Evolutionary conservation across 495 filamentous ascomycete species (phyloP).

Genomic region (Cercophora newfieldiana): DNA sequence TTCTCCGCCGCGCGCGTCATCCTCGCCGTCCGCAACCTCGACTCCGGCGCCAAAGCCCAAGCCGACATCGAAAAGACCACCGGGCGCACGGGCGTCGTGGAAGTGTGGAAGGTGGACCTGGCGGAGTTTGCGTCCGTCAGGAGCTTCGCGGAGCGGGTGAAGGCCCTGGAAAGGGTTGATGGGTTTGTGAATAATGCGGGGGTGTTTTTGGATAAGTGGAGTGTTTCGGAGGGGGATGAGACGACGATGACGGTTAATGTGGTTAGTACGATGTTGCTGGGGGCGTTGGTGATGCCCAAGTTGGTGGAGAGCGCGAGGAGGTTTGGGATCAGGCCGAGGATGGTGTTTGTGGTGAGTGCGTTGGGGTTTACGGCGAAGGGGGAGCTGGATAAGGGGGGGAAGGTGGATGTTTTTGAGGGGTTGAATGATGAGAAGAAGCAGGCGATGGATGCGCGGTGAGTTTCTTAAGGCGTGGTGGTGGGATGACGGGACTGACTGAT

Average conservation of each 20-base stretch:
- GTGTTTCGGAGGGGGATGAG: slow-evolving; percentile 13
- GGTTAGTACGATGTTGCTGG: not conserved
- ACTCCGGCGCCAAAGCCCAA: not conserved
- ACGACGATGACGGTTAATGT: not conserved
- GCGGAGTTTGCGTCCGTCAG: slow-evolving; percentile 37
- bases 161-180: slow-evolving; percentile 39
- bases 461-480: too few species aligned
- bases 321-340: not conserved
- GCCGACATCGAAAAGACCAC: not conserved
- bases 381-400: not conserved
- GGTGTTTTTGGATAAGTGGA: slow-evolving; percentile 18
- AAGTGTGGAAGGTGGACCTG: slow-evolving; percentile 36
- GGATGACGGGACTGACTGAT: not conserved
- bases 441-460: too few species aligned
- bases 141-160: slow-evolving; percentile 35
- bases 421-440: not conserved
- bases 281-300: not conserved
- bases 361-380: not conserved
- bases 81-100: slow-evolving; percentile 31
- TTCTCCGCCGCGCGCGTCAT: slow-evolving; percentile 48
- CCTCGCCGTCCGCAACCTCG: slow-evolving; percentile 42
- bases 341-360: not conserved
- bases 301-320: not conserved
- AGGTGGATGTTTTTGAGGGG: slow-evolving; percentile 18
- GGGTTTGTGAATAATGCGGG: slow-evolving; percentile 46